phyloP scores from a whole-genome alignment of 345 rosid genomes.

The Euphorbia lathyris region DNA sequence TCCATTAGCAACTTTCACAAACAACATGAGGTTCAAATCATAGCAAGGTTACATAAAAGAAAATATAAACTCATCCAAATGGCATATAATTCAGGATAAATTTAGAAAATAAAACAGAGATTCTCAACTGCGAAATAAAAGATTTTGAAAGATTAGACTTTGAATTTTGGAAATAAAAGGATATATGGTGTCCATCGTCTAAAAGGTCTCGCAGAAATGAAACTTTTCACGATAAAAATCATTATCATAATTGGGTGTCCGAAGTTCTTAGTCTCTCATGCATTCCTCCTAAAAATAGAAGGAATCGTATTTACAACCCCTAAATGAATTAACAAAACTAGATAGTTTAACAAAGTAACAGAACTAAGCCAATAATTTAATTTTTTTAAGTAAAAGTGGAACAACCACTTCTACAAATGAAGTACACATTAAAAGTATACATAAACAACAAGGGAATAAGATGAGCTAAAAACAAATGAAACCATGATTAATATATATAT shows the following conservation, averaged over 20 bases:
- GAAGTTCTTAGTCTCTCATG: not conserved
- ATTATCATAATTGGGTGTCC: too few relatives aligned
- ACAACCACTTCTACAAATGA: not conserved
- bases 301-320: not conserved
- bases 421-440: not conserved
- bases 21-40: not conserved
- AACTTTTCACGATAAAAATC: not conserved
- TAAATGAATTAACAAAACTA: not conserved
- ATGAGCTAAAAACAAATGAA: too few relatives aligned
- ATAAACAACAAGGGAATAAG: too few relatives aligned
- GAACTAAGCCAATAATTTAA: not conserved
- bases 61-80: not conserved
- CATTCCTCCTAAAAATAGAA: not conserved
- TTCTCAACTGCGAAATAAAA: too few relatives aligned
- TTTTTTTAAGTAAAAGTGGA: not conserved
- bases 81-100: not conserved
- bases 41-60: not conserved
- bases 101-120: too few relatives aligned
- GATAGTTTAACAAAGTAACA: not conserved
- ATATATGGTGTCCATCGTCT: not conserved
- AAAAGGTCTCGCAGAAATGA: not conserved
- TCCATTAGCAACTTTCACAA: slow-evolving; percentile 12
- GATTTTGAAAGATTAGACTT: too few relatives aligned
- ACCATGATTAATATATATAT: too few relatives aligned
- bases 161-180: not conserved